Evolutionary conservation across 768 basidiomycete genomes (phyloP).

Genomic region (Boletellus emodensis): DNA sequence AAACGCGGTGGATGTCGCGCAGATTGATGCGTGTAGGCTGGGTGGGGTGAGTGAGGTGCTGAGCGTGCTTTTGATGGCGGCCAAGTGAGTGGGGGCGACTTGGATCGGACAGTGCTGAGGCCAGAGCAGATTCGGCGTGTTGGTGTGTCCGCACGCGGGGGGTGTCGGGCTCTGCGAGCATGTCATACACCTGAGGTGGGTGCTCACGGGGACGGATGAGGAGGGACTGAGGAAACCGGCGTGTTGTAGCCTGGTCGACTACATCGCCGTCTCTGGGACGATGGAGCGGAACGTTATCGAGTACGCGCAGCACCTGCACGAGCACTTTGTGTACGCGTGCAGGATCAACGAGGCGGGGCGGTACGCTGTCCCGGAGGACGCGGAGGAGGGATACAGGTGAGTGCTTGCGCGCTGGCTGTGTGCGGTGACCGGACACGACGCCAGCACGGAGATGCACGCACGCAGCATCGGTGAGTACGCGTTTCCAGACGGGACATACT

Average conservation of each 20-base stretch:
- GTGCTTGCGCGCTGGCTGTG: constrained; percentile 5
- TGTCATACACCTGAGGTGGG: constrained; percentile 75
- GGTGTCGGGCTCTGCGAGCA: constrained; percentile 93
- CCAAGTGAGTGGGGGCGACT: constrained; percentile 51
- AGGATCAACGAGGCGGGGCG: constrained; percentile 79
- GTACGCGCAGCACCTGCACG: constrained; percentile 82
- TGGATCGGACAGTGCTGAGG: neutral
- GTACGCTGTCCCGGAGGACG: constrained; percentile 76
- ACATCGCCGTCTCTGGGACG: constrained; percentile 79
- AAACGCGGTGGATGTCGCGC: constrained; percentile 85
- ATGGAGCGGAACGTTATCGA: constrained; percentile 93
- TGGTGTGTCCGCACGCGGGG: constrained; percentile 89
- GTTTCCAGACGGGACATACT: constrained; percentile 62
- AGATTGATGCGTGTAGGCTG: constrained; percentile 84
- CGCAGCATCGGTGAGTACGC: constrained; percentile 73
- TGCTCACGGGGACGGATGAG: neutral
- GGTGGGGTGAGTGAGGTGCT: constrained; percentile 90
- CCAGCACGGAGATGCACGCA: constrained; percentile 78
- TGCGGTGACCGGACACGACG: neutral
- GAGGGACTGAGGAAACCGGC: constrained; percentile 8
- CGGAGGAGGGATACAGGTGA: constrained; percentile 66
- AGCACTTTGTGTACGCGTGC: constrained; percentile 83
- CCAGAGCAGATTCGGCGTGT: constrained; percentile 64
- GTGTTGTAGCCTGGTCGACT: constrained; percentile 73
- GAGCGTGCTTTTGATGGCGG: constrained; percentile 83